Evolutionary conservation across 2,329 filamentous ascomycete species (phyloP).

Genomic region (Pestalotiopsis sp.): DNA sequence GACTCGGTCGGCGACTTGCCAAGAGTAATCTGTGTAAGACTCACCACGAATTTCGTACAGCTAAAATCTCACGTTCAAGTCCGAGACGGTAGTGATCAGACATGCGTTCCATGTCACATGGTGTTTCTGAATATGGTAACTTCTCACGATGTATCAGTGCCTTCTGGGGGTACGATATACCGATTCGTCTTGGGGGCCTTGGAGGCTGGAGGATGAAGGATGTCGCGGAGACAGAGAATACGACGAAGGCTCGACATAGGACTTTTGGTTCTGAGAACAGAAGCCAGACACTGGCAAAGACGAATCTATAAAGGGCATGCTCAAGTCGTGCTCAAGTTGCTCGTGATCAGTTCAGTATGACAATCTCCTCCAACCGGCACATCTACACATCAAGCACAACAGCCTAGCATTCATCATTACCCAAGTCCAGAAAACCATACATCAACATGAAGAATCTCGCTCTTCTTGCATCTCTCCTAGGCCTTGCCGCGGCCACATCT

Average conservation of each 20-base stretch:
- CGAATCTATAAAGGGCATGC: neutral
- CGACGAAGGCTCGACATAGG: neutral
- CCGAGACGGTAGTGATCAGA: neutral
- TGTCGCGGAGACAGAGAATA: neutral
- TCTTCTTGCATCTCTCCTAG: neutral
- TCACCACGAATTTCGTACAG: neutral
- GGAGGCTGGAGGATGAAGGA: neutral
- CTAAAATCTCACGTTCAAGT: neutral
- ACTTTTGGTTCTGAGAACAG: neutral
- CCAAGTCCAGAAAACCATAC: neutral
- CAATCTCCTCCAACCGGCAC: neutral
- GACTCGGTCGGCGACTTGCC: neutral
- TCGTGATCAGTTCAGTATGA: neutral
- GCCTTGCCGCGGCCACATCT: neutral
- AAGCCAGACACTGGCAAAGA: neutral
- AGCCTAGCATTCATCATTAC: neutral
- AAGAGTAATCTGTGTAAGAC: neutral
- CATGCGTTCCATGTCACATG: neutral
- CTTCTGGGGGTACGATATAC: neutral
- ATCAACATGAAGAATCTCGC: neutral
- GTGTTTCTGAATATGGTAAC: neutral
- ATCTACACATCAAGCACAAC: neutral
- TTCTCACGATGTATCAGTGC: neutral
- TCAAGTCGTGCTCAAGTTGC: neutral
- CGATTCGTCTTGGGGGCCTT: neutral